These are phyloP conservation scores for Nitzschia inconspicua DNA, from an alignment of 108 stramenopile genomes.

Conservation along the genomic window DNA sequence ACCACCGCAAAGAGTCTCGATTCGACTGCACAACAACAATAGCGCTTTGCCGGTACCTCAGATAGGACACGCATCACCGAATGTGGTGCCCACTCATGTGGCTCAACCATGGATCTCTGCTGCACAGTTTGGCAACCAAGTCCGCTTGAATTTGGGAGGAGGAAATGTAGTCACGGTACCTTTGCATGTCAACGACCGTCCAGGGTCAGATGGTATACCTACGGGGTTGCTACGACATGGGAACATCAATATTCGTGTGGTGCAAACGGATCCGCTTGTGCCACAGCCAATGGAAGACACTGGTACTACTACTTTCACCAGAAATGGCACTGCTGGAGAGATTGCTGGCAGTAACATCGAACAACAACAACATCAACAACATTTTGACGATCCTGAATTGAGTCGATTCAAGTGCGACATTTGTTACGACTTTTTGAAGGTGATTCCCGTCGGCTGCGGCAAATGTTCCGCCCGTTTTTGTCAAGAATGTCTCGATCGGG, in stretches of 20 bases:
- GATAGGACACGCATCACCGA: too few relatives aligned
- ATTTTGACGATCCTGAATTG: background rate
- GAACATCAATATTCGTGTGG: too few relatives aligned
- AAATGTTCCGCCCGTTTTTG: constrained; percentile 33
- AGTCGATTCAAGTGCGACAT: constrained; percentile 23
- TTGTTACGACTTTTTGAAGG: constrained; percentile 28
- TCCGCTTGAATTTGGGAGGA: too few relatives aligned
- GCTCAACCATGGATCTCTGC: too few relatives aligned
- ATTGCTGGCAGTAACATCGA: background rate
- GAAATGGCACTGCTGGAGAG: background rate
- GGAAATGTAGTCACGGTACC: too few relatives aligned
- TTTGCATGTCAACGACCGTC: too few relatives aligned
- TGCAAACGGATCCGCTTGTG: background rate
- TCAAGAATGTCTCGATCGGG: constrained; percentile 16
- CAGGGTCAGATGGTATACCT: too few relatives aligned
- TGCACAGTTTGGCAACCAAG: too few relatives aligned
- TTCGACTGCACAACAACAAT: too few relatives aligned
- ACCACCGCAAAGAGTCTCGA: too few relatives aligned
- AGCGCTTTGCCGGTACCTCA: too few relatives aligned
- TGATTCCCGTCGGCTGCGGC: constrained; percentile 27
- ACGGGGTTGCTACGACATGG: background rate
- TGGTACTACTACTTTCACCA: background rate
- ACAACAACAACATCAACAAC: background rate
- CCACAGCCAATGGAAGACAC: constrained; percentile 3
- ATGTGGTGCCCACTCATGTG: too few relatives aligned